phyloP scores from a whole-genome alignment of 495 filamentous ascomycete species.

The Neurospora intermedia region DNA sequence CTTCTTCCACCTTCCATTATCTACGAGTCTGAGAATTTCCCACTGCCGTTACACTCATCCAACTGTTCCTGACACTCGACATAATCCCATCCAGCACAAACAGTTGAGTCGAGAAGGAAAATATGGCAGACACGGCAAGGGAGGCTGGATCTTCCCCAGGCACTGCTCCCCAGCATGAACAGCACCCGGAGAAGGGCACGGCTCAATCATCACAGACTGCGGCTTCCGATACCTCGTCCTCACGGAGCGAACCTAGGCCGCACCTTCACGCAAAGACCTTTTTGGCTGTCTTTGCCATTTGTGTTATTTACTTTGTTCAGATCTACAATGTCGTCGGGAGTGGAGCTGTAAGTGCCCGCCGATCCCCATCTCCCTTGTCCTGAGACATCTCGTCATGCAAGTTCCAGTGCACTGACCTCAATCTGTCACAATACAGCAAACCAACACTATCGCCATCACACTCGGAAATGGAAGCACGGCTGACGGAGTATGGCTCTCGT shows the following conservation, averaged over 20 bases:
- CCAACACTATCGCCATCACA: constrained; percentile 17
- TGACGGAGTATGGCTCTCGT: constrained; percentile 17
- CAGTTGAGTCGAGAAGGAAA: neutral
- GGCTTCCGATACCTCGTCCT: neutral
- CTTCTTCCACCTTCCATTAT: neutral
- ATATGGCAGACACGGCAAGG: neutral
- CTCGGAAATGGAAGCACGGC: constrained; percentile 9
- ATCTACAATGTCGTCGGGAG: constrained; percentile 21
- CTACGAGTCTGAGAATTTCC: neutral
- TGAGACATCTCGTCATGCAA: neutral
- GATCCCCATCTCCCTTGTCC: neutral
- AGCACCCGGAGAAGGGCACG: constrained; percentile 4
- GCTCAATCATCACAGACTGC: neutral
- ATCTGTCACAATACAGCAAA: constrained; percentile 7
- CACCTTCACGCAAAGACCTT: constrained; percentile 24
- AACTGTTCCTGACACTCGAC: neutral
- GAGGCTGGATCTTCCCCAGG: neutral
- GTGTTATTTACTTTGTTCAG: constrained; percentile 24
- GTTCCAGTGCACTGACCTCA: neutral
- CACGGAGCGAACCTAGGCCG: constrained; percentile 10
- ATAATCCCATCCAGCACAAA: neutral
- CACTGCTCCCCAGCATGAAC: neutral
- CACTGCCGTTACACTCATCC: neutral
- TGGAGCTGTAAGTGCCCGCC: constrained; percentile 19
- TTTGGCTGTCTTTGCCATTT: constrained; percentile 21